These are phyloP conservation scores for Solanum ossicruentum DNA, from an alignment of 257 asterid genomes.

Conservation along the genomic window DNA sequence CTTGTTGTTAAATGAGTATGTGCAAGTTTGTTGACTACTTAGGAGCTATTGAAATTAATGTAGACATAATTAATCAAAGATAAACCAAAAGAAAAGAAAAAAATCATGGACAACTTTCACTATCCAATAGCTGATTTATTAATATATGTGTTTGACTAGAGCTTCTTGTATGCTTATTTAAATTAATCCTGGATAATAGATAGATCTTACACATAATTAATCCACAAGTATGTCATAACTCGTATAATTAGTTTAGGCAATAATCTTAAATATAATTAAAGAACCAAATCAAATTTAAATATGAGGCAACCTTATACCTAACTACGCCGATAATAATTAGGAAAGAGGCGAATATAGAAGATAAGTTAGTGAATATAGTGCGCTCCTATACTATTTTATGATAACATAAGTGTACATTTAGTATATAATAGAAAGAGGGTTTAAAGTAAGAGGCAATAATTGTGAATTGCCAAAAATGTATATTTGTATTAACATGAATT, in stretches of 20 bases:
- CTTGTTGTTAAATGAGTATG: neutral
- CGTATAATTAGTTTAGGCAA: neutral
- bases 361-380: neutral
- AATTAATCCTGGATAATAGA: neutral
- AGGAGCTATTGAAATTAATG: neutral
- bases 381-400: neutral
- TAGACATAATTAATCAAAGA: neutral
- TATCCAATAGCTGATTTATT: neutral
- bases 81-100: neutral
- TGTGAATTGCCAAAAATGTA: neutral
- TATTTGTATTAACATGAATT: accelerated
- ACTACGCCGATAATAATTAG: neutral
- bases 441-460: neutral
- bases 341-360: neutral
- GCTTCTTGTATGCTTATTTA: neutral
- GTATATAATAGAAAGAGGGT: neutral
- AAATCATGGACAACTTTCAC: neutral
- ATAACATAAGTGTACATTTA: neutral
- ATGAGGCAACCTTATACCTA: neutral
- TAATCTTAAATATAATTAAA: neutral
- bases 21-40: neutral
- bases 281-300: neutral
- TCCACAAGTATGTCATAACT: neutral
- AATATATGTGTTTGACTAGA: neutral
- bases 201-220: neutral